A percentile compares a stretch with the other conserved stretches of the same genome.
These are phyloP conservation scores for Periconia sp. DNA, from an alignment of 2,329 filamentous ascomycete species.

Conservation along the genomic window DNA sequence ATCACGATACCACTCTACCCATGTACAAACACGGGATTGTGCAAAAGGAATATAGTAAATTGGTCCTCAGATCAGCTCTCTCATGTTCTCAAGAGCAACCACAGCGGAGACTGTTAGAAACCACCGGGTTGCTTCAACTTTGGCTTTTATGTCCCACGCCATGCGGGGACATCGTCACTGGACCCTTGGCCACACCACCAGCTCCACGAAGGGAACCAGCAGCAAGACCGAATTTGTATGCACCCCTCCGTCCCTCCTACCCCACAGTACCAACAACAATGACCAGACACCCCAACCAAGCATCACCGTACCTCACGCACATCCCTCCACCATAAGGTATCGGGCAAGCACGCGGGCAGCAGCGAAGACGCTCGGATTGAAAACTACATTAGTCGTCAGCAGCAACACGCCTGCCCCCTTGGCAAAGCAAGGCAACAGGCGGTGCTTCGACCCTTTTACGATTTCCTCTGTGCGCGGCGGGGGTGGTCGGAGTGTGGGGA, in stretches of 20 bases:
- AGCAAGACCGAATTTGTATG: constrained; percentile 8
- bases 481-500: constrained; percentile 8
- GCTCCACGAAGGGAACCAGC: not conserved
- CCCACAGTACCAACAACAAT: constrained; percentile 9
- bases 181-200: constrained; percentile 15
- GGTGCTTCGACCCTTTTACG: constrained; percentile 28
- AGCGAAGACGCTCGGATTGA: constrained; percentile 29
- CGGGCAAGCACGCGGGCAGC: not conserved
- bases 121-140: constrained; percentile 23
- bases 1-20: not conserved
- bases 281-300: constrained; percentile 15
- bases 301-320: not conserved
- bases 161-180: constrained; percentile 24
- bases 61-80: constrained; percentile 33
- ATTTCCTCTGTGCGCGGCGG: constrained; percentile 23
- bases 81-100: constrained; percentile 23
- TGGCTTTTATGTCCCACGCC: constrained; percentile 23
- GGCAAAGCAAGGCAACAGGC: too few species aligned
- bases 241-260: constrained; percentile 5
- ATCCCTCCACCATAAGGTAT: not conserved
- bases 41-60: not conserved
- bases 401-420: constrained; percentile 8
- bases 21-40: not conserved
- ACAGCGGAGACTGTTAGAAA: constrained; percentile 1
- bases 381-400: constrained; percentile 26